These are phyloP conservation scores for Priceomyces fermenticarens DNA, from an alignment of 805 yeast genomes.

Conservation along the genomic window DNA sequence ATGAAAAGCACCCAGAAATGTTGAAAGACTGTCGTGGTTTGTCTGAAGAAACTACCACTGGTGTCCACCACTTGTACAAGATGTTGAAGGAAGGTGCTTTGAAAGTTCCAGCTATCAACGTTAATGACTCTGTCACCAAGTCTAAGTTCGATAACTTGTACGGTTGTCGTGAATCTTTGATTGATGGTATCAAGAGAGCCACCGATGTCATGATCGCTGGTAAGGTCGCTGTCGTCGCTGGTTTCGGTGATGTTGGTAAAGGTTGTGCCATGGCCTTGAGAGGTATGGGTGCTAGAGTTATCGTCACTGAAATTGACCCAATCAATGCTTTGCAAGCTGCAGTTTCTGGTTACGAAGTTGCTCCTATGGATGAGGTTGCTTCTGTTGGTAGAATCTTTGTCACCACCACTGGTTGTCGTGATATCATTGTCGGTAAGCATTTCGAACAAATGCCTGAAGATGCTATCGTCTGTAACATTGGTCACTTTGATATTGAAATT, in stretches of 20 bases:
- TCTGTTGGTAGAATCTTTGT: slow-evolving; percentile 93
- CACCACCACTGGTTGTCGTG: slow-evolving; percentile 99
- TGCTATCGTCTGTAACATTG: slow-evolving; percentile 99
- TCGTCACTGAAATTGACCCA: slow-evolving; percentile 97
- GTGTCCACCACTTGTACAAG: slow-evolving; percentile 98
- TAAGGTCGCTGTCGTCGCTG: slow-evolving; percentile 98
- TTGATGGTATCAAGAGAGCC: slow-evolving; percentile 99
- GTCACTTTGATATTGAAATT: slow-evolving; percentile 98
- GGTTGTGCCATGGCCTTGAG: slow-evolving; percentile 99
- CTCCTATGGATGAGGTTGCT: slow-evolving; percentile 92
- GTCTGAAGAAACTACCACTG: slow-evolving; percentile 99
- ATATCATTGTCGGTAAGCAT: slow-evolving; percentile 87
- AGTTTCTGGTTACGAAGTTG: slow-evolving; percentile 96
- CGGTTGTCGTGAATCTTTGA: slow-evolving; percentile 98
- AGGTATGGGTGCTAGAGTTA: slow-evolving; percentile 99
- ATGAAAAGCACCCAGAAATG: slow-evolving; percentile 97
- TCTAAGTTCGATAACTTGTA: slow-evolving; percentile 98
- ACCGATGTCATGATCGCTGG: slow-evolving; percentile 99
- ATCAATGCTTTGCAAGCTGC: slow-evolving; percentile 99
- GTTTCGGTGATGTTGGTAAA: slow-evolving; percentile 99
- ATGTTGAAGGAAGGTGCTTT: slow-evolving; percentile 83
- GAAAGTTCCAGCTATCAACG: slow-evolving; percentile 99
- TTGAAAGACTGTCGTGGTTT: slow-evolving; percentile 92
- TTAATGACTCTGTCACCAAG: slow-evolving; percentile 98
- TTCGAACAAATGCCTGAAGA: slow-evolving; percentile 95